Conservation (phyloP, 169 alveolate genomes). For the Eimeria praecox region DNA sequence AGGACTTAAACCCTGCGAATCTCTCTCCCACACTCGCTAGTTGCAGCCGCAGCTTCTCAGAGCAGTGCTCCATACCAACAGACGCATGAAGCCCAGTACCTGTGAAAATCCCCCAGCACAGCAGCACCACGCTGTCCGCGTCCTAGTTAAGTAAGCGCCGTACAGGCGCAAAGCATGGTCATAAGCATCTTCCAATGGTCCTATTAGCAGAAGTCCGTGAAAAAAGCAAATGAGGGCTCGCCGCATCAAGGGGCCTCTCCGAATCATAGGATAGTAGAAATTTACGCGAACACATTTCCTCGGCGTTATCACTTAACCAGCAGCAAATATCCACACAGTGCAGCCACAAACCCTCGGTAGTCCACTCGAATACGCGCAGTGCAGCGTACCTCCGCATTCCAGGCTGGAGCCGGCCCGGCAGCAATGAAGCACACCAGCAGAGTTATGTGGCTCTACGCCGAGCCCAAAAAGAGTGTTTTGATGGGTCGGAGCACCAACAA, state of each 20-base stretch:
- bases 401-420: conserved; percentile 26
- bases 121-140: neutral
- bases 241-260: neutral
- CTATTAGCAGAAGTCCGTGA: neutral
- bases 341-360: neutral
- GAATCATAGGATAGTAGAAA: too few species aligned
- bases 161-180: neutral
- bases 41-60: conserved; percentile 81
- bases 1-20: conserved; percentile 80
- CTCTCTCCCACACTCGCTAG: conserved; percentile 78
- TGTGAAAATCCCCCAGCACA: neutral
- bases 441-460: conserved; percentile 20
- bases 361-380: neutral
- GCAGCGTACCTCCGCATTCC: conserved; percentile 40
- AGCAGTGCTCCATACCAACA: neutral
- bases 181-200: neutral
- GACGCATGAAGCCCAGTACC: neutral
- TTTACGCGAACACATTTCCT: neutral
- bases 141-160: too few species aligned
- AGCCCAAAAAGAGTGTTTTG: neutral
- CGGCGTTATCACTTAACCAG: neutral
- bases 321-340: neutral
- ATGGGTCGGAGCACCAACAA: neutral
- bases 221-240: neutral
- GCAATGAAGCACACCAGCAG: conserved; percentile 56